A percentile compares a stretch with the other conserved stretches of the same genome.
These are phyloP conservation scores for Ustulina deusta DNA, from an alignment of 2,329 filamentous ascomycete genomes.

Conservation along the genomic window DNA sequence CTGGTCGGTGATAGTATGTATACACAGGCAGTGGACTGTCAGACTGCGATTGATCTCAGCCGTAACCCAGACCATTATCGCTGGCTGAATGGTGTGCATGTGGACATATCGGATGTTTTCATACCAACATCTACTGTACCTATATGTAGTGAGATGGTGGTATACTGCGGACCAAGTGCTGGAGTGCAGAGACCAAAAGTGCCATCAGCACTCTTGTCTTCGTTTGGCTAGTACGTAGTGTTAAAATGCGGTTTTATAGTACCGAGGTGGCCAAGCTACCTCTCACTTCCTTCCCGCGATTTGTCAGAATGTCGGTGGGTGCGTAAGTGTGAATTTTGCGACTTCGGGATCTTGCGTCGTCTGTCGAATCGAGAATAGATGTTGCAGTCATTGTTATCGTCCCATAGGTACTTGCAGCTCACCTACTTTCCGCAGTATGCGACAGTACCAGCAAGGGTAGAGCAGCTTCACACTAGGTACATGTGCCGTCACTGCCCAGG, in stretches of 20 bases:
- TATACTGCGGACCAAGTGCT: background rate
- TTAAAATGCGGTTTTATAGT: slow-evolving; percentile 28
- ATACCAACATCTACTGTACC: slow-evolving; percentile 7
- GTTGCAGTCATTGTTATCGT: slow-evolving; percentile 22
- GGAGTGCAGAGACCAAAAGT: background rate
- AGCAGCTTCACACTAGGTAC: slow-evolving; percentile 16
- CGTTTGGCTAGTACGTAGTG: slow-evolving; percentile 24
- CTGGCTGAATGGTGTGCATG: slow-evolving; percentile 31
- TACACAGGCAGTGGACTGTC: slow-evolving; percentile 14
- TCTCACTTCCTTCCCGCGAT: slow-evolving; percentile 26
- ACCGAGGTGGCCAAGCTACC: slow-evolving; percentile 26
- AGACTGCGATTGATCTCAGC: slow-evolving; percentile 19
- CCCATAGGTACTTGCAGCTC: slow-evolving; percentile 29
- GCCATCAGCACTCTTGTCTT: slow-evolving; percentile 32
- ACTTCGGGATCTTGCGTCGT: slow-evolving; percentile 30
- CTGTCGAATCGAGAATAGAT: slow-evolving; percentile 24
- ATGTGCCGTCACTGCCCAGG: slow-evolving; percentile 29
- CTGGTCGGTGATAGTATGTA: background rate
- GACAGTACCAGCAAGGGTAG: slow-evolving; percentile 16
- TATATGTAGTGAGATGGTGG: too few relatives aligned
- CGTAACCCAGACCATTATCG: slow-evolving; percentile 33
- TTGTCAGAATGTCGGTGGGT: slow-evolving; percentile 35
- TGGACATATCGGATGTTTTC: slow-evolving; percentile 35
- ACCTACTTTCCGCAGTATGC: slow-evolving; percentile 7
- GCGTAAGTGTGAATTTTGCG: slow-evolving; percentile 23